Base-by-base conservation (phyloP, 2,329 filamentous ascomycete genomes). In the Chaetothyriales sp. region DNA sequence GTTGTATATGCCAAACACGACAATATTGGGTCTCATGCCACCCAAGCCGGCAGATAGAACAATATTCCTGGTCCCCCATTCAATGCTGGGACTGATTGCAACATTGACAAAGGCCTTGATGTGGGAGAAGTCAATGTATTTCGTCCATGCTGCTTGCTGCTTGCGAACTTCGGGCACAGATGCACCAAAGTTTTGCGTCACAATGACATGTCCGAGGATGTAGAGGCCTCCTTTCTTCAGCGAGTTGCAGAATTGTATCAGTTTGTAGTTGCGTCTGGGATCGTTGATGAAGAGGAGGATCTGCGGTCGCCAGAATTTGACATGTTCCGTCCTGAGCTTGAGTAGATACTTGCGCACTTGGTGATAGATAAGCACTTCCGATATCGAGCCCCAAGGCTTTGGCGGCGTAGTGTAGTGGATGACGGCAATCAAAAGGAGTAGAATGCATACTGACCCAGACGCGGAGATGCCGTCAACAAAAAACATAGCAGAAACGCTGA, bases 91-190 rank as follows among this genome's bases (percentile, higher is more conserved):
- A 1, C 86, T 87, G 65, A 94, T 86, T 13, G 85, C 81, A 49
- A 94, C 78, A 60, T 94, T 89, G 10, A 94, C 83, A 63, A 94
- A 94, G 0, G 88, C 88, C 66, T 94, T 94, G 63, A 94, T 88
- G 60, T 80, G 82, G 1, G 86, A 88, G 58, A 82, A 88, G 61
- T 94, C 87, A 46, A 94, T 90, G 58, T 89, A 89, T 60, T 85
- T 88, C 22, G 85, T 84, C 88, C 88, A 92, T 0, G 85, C 80
- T 10, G 80, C 77, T 64, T 94, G 87, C 63, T 94, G 87, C 18
- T 83, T 73, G 56, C 85, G 84, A 2, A 86, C 86, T 66, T 94
- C 88, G 4, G 86, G 80, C 7, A 94, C 85, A 3, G 86, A 85
- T 2, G 77, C 76, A 18, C 79, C 78, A 62, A 94, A 94, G 63